Conservation (phyloP, 805 yeast genomes). For the Ogataea allantospora region DNA sequence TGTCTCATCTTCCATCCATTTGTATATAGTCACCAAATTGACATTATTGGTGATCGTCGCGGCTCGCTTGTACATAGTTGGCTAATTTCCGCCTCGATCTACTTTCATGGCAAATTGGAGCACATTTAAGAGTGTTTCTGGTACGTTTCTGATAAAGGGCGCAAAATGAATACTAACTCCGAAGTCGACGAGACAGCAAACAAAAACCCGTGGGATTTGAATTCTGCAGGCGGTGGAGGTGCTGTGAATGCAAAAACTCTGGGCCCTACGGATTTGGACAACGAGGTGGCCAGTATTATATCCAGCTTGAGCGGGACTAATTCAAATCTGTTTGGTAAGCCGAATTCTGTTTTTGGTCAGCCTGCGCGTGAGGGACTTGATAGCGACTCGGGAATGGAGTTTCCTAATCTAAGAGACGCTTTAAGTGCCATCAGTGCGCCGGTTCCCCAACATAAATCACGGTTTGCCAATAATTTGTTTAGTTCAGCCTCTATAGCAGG, state of each 20-base stretch:
- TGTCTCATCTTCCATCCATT: constrained; percentile 6
- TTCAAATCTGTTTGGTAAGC: constrained; percentile 24
- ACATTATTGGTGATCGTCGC: constrained; percentile 11
- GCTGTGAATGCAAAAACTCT: constrained; percentile 23
- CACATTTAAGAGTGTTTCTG: constrained; percentile 22
- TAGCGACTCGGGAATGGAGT: constrained; percentile 34
- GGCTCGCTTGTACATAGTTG: constrained; percentile 14
- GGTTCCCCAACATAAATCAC: constrained; percentile 29
- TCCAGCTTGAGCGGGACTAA: constrained; percentile 31
- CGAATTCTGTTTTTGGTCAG: constrained; percentile 24
- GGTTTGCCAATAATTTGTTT: constrained; percentile 40
- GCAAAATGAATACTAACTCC: constrained; percentile 3
- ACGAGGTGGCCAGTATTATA: constrained; percentile 35
- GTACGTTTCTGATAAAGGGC: constrained; percentile 16
- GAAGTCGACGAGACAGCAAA: constrained; percentile 30
- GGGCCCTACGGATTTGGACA: constrained; percentile 19
- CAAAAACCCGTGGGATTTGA: constrained; percentile 31
- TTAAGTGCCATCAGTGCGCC: constrained; percentile 36
- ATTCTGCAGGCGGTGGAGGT: constrained; percentile 21
- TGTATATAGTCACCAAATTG: constrained; percentile 13
- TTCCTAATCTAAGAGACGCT: constrained; percentile 29
- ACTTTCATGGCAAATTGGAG: constrained; percentile 24
- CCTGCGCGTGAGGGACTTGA: constrained; percentile 26
- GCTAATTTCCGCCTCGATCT: constrained; percentile 9
- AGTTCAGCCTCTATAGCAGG: constrained; percentile 61